Evolutionary conservation across 345 rosid species (phyloP).

Genomic region (Populus deltoides): DNA sequence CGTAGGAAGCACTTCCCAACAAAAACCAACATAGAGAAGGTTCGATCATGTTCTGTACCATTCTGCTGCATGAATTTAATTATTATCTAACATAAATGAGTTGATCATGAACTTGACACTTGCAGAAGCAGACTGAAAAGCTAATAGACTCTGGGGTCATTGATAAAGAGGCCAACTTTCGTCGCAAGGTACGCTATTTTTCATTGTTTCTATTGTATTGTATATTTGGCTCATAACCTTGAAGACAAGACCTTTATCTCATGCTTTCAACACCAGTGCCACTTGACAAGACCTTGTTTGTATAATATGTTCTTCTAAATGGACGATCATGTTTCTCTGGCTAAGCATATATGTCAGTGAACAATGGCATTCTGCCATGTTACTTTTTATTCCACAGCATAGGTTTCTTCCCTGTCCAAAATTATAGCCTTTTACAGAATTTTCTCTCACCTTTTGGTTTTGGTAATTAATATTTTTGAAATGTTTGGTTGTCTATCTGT

Average conservation of each 20-base stretch:
- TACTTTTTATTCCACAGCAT: neutral
- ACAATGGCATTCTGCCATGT: neutral
- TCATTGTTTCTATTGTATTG: neutral
- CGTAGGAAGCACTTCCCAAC: conserved; percentile 78
- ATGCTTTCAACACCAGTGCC: neutral
- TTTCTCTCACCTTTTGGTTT: neutral
- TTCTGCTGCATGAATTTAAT: neutral
- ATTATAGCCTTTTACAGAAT: neutral
- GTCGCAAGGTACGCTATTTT: conserved; percentile 56
- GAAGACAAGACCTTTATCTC: neutral
- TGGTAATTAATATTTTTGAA: neutral
- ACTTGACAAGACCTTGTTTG: neutral
- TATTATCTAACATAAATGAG: conserved; percentile 2
- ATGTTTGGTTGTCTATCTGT: neutral
- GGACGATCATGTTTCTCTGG: neutral
- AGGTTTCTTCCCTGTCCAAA: neutral
- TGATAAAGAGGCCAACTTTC: conserved; percentile 48
- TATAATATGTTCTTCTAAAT: neutral
- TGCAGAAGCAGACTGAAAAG: conserved; percentile 49
- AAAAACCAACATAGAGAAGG: conserved; percentile 55
- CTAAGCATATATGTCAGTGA: neutral
- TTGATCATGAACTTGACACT: conserved; percentile 22
- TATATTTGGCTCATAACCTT: neutral
- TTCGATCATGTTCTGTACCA: conserved; percentile 25
- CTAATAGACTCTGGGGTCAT: conserved; percentile 20